These are phyloP conservation scores for Penicillium cataractarum DNA, from an alignment of 495 filamentous ascomycete genomes.

Conservation along the genomic window DNA sequence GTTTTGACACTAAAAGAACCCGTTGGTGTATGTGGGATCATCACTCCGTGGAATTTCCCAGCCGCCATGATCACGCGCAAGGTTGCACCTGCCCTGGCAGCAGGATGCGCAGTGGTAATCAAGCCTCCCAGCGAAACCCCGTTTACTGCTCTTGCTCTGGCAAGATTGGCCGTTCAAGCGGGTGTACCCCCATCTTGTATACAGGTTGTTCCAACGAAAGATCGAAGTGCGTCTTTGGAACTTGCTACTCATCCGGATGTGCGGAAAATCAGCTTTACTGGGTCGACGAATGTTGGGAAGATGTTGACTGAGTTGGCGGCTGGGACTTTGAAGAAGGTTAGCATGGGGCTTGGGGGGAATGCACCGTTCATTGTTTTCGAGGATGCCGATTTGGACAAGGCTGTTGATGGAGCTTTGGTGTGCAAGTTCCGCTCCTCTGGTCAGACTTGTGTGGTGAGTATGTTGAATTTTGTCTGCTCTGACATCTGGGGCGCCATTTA, in stretches of 20 bases:
- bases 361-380: too few relatives aligned
- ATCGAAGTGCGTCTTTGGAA: constrained; percentile 33
- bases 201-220: constrained; percentile 30
- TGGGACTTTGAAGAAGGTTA: constrained; percentile 73
- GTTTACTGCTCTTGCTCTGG: constrained; percentile 47
- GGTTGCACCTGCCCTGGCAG: constrained; percentile 59
- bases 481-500: too few relatives aligned
- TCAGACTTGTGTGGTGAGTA: constrained; percentile 59
- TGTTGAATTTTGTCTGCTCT: too few relatives aligned
- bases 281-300: constrained; percentile 34
- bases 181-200: constrained; percentile 1
- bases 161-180: too few relatives aligned
- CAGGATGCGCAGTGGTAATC: constrained; percentile 52
- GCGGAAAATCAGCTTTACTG: constrained; percentile 57
- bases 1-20: constrained; percentile 39
- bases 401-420: constrained; percentile 70
- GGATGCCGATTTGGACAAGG: constrained; percentile 67
- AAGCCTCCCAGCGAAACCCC: constrained; percentile 56
- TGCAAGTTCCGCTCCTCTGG: constrained; percentile 55
- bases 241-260: constrained; percentile 25
- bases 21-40: constrained; percentile 40
- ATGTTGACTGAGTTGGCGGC: constrained; percentile 49
- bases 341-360: constrained; percentile 91
- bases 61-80: constrained; percentile 85
- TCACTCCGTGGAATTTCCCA: constrained; percentile 77